Base-by-base conservation (phyloP, 768 basidiomycete species). In the Panaeolus cyanescens region DNA sequence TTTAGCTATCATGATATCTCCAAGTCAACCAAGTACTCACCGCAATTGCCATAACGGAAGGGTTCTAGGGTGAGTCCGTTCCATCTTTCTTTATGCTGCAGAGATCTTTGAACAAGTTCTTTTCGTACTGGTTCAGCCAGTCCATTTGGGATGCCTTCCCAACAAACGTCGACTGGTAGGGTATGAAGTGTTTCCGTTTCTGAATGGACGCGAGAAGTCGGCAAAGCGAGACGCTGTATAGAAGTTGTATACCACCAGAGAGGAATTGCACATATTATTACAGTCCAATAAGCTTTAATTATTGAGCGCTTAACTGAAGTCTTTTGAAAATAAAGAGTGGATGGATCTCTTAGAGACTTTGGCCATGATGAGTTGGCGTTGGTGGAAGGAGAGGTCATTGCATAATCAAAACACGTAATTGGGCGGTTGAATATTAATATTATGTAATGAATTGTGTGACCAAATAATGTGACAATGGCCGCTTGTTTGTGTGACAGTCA, bases 161-260 rank as follows among this genome's bases (percentile, higher is more conserved):
- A 69, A 62, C 79, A 77, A 59, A 87, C 71, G 32, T 68, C 74
- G 55, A 87, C 71, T 12, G 86, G 84, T 55, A 88, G 77, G 17
- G 67, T 64, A 20, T 85, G 76, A 36, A 74, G 71, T 61, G 76
- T 79, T 53, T 75, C 72, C 40, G 83, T 77, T 66, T 88, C 81
- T 5, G 80, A 78, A 37, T 72, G 72, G 32, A 95, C 87, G 20
- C 85, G 82, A 40, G 75, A 73, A 7, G 80, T 76, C 1, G 96
- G 93, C 12, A 97, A 77, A 0, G 89, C 78, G 15, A 91, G 80
- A 28, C 96, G 85, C 69, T 95, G 84, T 30, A 99, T 96, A 64
- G 91, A 92, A 4, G 97, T 99, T 28, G 91, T 89, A 55, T 80
- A 82, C 94, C 95, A 98, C 97, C 97, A 99, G 54, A 93, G 81